A percentile compares a stretch with the other conserved stretches of the same genome.
Conservation (phyloP, 1,284 basidiomycete species). For the Chiua sp. region DNA sequence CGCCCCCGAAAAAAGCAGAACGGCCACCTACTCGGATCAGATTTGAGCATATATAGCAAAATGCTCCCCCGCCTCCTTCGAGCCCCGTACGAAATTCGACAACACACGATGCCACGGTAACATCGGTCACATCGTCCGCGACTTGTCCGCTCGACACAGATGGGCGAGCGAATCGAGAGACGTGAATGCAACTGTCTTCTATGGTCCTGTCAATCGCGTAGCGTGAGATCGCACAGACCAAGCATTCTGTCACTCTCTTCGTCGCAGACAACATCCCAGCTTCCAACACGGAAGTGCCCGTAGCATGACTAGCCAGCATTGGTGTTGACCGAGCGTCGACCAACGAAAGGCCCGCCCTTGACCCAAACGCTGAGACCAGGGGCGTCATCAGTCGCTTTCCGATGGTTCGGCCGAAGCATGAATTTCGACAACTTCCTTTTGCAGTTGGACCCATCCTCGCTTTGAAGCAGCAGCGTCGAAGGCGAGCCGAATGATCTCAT, state of each 20-base stretch:
- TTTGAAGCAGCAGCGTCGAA: slow-evolving; percentile 60
- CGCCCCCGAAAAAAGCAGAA: too few relatives aligned
- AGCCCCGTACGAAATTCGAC: slow-evolving; percentile 81
- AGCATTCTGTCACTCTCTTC: slow-evolving; percentile 71
- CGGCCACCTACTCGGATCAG: too few relatives aligned
- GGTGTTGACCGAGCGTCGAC: slow-evolving; percentile 38
- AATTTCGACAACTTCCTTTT: slow-evolving; percentile 69
- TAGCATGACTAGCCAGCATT: slow-evolving; percentile 28
- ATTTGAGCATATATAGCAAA: slow-evolving; percentile 81
- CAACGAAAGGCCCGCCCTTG: slow-evolving; percentile 45
- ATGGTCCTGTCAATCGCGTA: slow-evolving; percentile 96
- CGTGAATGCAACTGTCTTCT: slow-evolving; percentile 96
- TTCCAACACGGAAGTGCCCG: slow-evolving; percentile 54
- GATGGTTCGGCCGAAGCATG: slow-evolving; percentile 65
- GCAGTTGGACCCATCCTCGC: slow-evolving; percentile 56
- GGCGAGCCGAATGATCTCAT: slow-evolving; percentile 66
- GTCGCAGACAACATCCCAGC: slow-evolving; percentile 65
- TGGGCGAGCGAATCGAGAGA: slow-evolving; percentile 80
- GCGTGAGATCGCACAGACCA: slow-evolving; percentile 78
- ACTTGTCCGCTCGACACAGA: slow-evolving; percentile 68
- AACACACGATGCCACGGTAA: slow-evolving; percentile 83
- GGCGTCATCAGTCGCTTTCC: slow-evolving; percentile 30
- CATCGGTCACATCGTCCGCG: slow-evolving; percentile 59
- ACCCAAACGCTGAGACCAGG: slow-evolving; percentile 42
- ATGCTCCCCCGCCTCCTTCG: slow-evolving; percentile 86